A percentile compares a stretch with the other conserved stretches of the same genome.
These are phyloP conservation scores for Kodamaea sagamina DNA, from an alignment of 805 yeast species.

Conservation along the genomic window DNA sequence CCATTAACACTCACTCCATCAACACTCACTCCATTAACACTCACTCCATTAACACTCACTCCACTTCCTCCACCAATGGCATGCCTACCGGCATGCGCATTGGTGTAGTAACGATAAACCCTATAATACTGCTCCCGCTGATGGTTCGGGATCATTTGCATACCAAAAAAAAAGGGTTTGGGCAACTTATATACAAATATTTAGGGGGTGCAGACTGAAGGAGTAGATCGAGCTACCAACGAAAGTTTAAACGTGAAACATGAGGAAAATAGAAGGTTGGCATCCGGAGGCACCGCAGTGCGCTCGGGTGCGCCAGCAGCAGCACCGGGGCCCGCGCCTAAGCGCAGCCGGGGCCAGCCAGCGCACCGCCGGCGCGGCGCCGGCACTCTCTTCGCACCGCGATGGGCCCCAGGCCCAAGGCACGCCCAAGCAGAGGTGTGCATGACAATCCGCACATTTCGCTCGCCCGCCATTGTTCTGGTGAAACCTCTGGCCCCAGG, in stretches of 20 bases:
- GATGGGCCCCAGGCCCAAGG: conserved; percentile 1
- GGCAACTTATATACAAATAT: background rate
- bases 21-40: too few species aligned
- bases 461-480: conserved; percentile 6
- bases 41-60: too few species aligned
- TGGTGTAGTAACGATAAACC: too few species aligned
- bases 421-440: conserved; percentile 4
- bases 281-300: background rate
- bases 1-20: too few species aligned
- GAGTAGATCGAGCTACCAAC: conserved; percentile 12
- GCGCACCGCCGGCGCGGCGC: too few species aligned
- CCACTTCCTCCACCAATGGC: too few species aligned
- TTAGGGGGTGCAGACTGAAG: conserved; percentile 6
- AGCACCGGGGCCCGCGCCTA: too few species aligned
- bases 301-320: background rate
- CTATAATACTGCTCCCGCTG: conserved; percentile 6
- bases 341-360: too few species aligned
- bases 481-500: background rate
- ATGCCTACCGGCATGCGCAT: too few species aligned
- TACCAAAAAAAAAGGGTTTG: background rate
- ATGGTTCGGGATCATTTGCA: conserved; percentile 7
- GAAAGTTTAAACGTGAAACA: conserved; percentile 8
- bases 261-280: conserved; percentile 1
- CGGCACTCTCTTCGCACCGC: background rate
- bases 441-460: conserved; percentile 1